Base-by-base conservation (phyloP, 2,329 filamentous ascomycete species). In the Calonectria hongkongensis region DNA sequence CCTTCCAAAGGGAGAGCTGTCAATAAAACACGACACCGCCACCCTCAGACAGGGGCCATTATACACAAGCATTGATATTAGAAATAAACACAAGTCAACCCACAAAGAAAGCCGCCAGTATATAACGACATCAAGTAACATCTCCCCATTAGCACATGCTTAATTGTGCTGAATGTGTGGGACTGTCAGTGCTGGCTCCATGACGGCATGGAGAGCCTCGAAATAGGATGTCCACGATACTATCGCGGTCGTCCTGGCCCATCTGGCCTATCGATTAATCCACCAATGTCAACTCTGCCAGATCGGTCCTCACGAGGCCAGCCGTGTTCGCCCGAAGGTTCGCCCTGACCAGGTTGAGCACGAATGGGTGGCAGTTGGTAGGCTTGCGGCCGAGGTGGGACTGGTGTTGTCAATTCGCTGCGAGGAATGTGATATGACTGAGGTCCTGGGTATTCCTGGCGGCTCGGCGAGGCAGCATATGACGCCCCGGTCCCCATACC, bases 221-320 rank as follows among this genome's bases (percentile, higher is more conserved):
- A 70, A 41, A 56, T 63, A 36, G 50, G 73, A 67, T 41, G 71
- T 69, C 58, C 68, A 33, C 45, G 66, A 45, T 66, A 65, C 70
- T 79, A 83, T 73, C 79, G 76, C 33, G 77, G 73, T 62, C 76
- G 78, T 73, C 75, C 81, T 60, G 76, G 81, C 45, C 75, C 85
- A 76, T 88, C 88, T 28, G 89, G 87, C 82, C 87, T 90, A 75
- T 91, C 91, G 78, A 94, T 90, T 79, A 91, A 85, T 2, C 90
- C 91, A 13, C 88, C 89, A 73, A 93, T 92, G 77, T 91, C 90
- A 62, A 92, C 88, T 18, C 91, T 87, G 45, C 86, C 82, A 21
- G 86, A 83, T 33, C 89, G 86, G 68, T 90, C 89, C 70, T 89
- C 88, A 51, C 87, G 85, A 68, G 81, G 79, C 82, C 85, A 86